phyloP scores from a whole-genome alignment of 176 grass and related monocot genomes.

The Echinochloa phyllopogon region DNA sequence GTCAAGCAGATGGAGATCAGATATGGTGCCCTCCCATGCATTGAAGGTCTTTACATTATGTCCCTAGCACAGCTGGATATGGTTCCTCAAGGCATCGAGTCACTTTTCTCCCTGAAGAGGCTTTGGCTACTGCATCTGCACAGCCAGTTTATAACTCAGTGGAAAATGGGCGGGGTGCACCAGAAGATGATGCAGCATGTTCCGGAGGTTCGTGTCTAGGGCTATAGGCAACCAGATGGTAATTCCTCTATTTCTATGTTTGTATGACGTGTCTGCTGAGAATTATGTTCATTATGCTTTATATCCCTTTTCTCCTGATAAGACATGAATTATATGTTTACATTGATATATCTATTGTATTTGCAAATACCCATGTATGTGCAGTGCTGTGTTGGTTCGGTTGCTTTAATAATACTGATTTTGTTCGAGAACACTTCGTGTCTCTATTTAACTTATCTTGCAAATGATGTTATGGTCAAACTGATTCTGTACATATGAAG shows the following conservation, averaged over 20 bases:
- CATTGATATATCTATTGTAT: too few species aligned
- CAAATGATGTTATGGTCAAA: background rate
- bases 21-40: background rate
- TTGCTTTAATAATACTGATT: background rate
- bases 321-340: too few species aligned
- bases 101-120: constrained; percentile 20
- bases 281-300: too few species aligned
- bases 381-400: background rate
- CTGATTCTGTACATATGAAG: background rate
- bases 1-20: constrained; percentile 16
- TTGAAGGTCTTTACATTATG: constrained; percentile 36
- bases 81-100: constrained; percentile 33
- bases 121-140: constrained; percentile 1
- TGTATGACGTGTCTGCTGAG: too few species aligned
- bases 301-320: too few species aligned
- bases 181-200: too few species aligned
- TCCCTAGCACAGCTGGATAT: background rate
- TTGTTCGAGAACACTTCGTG: background rate
- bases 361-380: background rate
- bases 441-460: background rate
- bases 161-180: too few species aligned
- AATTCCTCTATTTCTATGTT: too few species aligned
- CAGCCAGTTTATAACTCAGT: constrained; percentile 10
- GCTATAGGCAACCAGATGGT: too few species aligned
- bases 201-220: too few species aligned